Conservation (phyloP, 805 yeast genomes). For the Barnettozyma wickerhamii region DNA sequence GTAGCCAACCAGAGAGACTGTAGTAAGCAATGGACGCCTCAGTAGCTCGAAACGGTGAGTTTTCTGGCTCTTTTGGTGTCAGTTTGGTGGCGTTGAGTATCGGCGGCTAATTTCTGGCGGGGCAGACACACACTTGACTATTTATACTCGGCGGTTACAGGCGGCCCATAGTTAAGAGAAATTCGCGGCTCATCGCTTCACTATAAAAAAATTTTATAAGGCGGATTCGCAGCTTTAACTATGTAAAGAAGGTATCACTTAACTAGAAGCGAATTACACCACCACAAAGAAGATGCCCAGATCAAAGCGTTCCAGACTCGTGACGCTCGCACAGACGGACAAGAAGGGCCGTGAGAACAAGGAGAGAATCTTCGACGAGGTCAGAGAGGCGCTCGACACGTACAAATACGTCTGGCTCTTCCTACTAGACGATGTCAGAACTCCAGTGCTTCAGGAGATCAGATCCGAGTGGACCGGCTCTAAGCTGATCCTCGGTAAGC, state of each 20-base stretch:
- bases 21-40: no score
- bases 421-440: slow-evolving; percentile 86
- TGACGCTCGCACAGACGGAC: slow-evolving; percentile 92
- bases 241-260: no score
- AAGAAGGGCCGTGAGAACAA: slow-evolving; percentile 94
- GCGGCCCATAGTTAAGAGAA: background rate
- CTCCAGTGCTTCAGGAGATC: slow-evolving; percentile 90
- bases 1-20: no score
- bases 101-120: no score
- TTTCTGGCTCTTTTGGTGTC: no score
- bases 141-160: no score
- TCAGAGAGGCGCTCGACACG: slow-evolving; percentile 75
- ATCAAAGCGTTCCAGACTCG: slow-evolving; percentile 94
- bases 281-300: no score
- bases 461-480: slow-evolving; percentile 93
- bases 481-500: slow-evolving; percentile 83
- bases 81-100: no score
- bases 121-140: no score
- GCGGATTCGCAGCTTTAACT: no score
- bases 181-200: slow-evolving; percentile 1
- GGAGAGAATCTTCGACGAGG: slow-evolving; percentile 85
- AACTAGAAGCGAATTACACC: no score
- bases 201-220: background rate
- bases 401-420: slow-evolving; percentile 81
- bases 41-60: no score